Evolutionary conservation across 345 rosid species (phyloP).

Genomic region (Moricandia moricandioides): DNA sequence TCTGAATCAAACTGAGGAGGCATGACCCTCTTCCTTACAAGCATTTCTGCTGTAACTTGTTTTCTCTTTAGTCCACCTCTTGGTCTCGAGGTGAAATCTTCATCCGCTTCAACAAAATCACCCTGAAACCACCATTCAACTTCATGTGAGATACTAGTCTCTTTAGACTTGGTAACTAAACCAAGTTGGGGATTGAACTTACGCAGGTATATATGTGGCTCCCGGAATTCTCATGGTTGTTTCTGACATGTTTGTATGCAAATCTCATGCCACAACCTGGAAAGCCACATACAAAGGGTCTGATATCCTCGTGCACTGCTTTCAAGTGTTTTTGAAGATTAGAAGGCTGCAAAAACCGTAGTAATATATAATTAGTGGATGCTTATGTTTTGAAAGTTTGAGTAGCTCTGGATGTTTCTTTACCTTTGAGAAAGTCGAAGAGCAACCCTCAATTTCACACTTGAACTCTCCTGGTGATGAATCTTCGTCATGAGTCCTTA

Average conservation of each 20-base stretch:
- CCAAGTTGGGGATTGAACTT: conserved; percentile 31
- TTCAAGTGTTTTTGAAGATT: conserved; percentile 65
- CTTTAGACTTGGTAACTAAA: background rate
- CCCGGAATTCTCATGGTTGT: conserved; percentile 63
- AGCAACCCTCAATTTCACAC: conserved; percentile 64
- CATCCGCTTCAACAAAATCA: conserved; percentile 68
- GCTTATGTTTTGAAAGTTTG: background rate
- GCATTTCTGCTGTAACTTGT: conserved; percentile 52
- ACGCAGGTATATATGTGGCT: conserved; percentile 56
- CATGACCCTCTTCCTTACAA: conserved; percentile 62
- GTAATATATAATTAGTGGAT: background rate
- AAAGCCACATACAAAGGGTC: conserved; percentile 56
- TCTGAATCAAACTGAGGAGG: conserved; percentile 37
- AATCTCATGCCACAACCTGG: conserved; percentile 67
- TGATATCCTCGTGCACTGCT: conserved; percentile 62
- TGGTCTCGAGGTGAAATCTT: conserved; percentile 57
- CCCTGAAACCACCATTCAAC: conserved; percentile 47
- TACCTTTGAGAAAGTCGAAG: conserved; percentile 63
- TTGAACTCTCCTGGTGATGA: conserved; percentile 41
- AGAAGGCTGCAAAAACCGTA: conserved; percentile 48
- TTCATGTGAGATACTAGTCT: background rate
- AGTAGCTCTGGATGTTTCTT: background rate
- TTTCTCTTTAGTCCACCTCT: conserved; percentile 82
- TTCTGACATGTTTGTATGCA: conserved; percentile 77
- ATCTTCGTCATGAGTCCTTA: conserved; percentile 52